A percentile compares a stretch with the other conserved stretches of the same genome.
Conservation (phyloP, 306 rosid genomes). For the Dicorynia guianensis region DNA sequence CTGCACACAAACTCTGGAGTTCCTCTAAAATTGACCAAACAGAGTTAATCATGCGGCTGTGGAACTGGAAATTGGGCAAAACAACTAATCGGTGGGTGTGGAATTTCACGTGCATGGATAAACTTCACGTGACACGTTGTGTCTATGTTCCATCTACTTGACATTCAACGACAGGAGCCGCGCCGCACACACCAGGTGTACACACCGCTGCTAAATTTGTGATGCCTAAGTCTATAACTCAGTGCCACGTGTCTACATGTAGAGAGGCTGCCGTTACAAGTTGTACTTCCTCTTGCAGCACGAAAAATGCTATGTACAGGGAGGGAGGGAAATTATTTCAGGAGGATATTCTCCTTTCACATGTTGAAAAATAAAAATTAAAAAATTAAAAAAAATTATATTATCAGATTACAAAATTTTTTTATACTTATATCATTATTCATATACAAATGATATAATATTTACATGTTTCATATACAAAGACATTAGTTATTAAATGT, state of each 20-base stretch:
- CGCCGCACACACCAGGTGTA: no score
- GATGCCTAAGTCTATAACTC: background rate
- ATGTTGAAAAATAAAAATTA: no score
- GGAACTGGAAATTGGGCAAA: background rate
- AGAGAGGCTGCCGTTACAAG: background rate
- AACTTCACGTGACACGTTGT: slow-evolving; percentile 56
- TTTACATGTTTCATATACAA: no score
- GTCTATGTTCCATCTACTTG: slow-evolving; percentile 5
- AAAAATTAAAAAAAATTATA: no score
- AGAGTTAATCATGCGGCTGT: background rate
- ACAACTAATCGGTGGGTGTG: slow-evolving; percentile 12
- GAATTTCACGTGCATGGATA: slow-evolving; percentile 37
- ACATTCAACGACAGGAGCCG: background rate
- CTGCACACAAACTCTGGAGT: slow-evolving; percentile 1
- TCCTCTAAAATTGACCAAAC: slow-evolving; percentile 26
- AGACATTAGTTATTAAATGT: no score
- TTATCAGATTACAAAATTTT: no score
- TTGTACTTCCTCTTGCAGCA: background rate
- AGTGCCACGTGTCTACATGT: background rate
- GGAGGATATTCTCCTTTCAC: no score
- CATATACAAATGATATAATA: no score
- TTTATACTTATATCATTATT: no score
- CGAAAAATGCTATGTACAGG: no score
- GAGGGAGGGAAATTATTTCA: no score
- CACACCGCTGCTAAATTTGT: no score